phyloP scores from a whole-genome alignment of 2,329 filamentous ascomycete species.

The Aureobasidium sp. region DNA sequence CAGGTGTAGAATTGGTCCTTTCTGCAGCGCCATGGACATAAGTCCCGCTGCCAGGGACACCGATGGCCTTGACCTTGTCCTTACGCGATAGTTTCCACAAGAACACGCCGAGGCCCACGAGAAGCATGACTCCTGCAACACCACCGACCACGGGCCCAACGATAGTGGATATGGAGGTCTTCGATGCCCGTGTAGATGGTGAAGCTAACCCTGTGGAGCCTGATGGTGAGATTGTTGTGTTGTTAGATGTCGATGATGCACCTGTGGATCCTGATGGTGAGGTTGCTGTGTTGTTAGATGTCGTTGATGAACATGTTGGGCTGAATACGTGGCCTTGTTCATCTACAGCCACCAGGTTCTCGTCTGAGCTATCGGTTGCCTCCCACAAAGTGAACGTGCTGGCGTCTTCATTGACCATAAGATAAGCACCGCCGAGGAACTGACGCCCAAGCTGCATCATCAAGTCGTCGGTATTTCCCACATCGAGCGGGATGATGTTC shows the following conservation, averaged over 20 bases:
- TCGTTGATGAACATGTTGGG: not conserved
- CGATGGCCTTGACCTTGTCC: not conserved
- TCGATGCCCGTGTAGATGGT: not conserved
- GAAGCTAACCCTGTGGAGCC: not conserved
- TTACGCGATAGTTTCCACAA: not conserved
- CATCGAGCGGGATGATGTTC: not conserved
- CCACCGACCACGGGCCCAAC: not conserved
- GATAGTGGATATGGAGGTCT: not conserved
- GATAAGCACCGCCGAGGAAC: not conserved
- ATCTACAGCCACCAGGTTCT: not conserved
- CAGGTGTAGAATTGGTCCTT: not conserved
- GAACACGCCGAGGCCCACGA: not conserved
- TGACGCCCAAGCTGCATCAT: not conserved
- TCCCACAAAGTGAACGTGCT: constrained; percentile 19
- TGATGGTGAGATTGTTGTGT: no score
- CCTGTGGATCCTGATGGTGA: not conserved
- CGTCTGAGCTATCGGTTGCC: constrained; percentile 28
- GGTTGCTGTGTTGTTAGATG: not conserved
- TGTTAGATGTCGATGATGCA: not conserved
- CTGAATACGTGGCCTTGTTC: not conserved
- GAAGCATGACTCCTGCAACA: not conserved
- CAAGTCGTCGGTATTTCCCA: not conserved
- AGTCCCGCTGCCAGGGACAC: not conserved
- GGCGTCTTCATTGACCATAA: not conserved
- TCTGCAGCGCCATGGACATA: not conserved